Evolutionary conservation across 768 basidiomycete genomes (phyloP), one percentile per base, ranked within the genome.

Genomic region (Boletales sp.): DNA sequence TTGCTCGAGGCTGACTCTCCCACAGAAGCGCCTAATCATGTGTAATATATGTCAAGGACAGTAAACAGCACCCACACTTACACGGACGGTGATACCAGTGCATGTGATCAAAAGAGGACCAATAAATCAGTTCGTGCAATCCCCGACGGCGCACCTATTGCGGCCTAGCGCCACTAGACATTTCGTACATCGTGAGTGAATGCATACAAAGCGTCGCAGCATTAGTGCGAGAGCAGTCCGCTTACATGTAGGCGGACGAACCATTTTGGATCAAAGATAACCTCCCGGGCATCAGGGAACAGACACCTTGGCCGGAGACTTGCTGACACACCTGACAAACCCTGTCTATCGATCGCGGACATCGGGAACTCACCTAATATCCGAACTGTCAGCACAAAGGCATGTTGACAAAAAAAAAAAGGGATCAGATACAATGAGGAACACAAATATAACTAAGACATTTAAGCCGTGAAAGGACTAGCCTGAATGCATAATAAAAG

Each of bases 331-430:
- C 28, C 42, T 41, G 38, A 21, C 18, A 18, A n/a, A 36, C 36
- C 40, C 17, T 33, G 41, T 31, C 14, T n/a, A 35, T 32, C 28
- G 14, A 17, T 21, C 15, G 19, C 25, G 39, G n/a, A 12, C 14
- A 5, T 12, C 4, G 6, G 2, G n/a, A 10, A 46, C 58, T 61
- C 52, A 53, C 61, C 57, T 61, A 38, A 28, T 10, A 8, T 41
- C 32, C 15, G 17, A 11, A 25, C 36, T 17, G 37, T 48, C 36
- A n/a, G 17, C 19, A 44, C 5, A 17, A 32, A 11, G 30, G 2
- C 34, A 41, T 32, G 15, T 28, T 28, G 25, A 28, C 25, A 28
- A 28, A 28, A 28, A 28, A 33, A 46, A n/a, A 44, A 31, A 21
- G 46, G 10, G 35, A 49, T 45, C 25, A 9, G 35, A 38, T 41